phyloP scores from a whole-genome alignment of 164 flowering plant species.

The Saururus chinensis region DNA sequence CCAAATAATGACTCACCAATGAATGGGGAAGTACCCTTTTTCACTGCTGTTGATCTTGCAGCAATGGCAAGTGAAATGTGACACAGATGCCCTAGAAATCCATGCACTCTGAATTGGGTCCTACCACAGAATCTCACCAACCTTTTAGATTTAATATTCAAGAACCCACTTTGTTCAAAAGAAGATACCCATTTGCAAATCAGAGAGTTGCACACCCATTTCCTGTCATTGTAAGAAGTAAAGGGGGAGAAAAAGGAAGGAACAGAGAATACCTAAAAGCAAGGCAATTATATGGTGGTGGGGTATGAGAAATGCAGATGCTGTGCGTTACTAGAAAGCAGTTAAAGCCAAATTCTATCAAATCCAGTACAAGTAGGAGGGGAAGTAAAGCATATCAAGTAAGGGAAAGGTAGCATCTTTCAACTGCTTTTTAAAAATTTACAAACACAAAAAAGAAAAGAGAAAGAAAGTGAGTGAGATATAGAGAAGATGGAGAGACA shows the following conservation, averaged over 20 bases:
- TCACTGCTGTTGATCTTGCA: not conserved
- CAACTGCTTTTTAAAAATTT: slow-evolving; percentile 1
- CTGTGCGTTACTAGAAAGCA: slow-evolving; percentile 40
- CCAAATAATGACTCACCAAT: slow-evolving; percentile 13
- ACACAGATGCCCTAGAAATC: not conserved
- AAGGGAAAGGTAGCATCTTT: not conserved
- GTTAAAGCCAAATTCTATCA: slow-evolving; percentile 19
- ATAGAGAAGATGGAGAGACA: not conserved
- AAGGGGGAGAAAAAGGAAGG: slow-evolving; percentile 9
- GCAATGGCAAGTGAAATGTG: not conserved
- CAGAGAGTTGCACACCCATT: slow-evolving; percentile 16
- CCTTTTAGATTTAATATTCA: slow-evolving; percentile 27
- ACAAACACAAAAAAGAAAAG: not conserved
- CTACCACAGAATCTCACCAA: slow-evolving; percentile 16
- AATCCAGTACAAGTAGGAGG: slow-evolving; percentile 7
- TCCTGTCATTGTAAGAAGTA: slow-evolving; percentile 18
- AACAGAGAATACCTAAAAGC: slow-evolving; percentile 22
- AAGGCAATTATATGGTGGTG: slow-evolving; percentile 13
- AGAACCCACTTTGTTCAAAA: slow-evolving; percentile 31
- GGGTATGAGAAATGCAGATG: slow-evolving; percentile 20
- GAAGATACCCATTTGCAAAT: slow-evolving; percentile 18
- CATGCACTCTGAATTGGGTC: slow-evolving; percentile 22
- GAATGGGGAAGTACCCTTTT: slow-evolving; percentile 6
- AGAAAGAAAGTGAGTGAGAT: no score
- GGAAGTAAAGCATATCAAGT: slow-evolving; percentile 2